Conservation (phyloP, 139 green algal species). For the Micromonas commoda region DNA sequence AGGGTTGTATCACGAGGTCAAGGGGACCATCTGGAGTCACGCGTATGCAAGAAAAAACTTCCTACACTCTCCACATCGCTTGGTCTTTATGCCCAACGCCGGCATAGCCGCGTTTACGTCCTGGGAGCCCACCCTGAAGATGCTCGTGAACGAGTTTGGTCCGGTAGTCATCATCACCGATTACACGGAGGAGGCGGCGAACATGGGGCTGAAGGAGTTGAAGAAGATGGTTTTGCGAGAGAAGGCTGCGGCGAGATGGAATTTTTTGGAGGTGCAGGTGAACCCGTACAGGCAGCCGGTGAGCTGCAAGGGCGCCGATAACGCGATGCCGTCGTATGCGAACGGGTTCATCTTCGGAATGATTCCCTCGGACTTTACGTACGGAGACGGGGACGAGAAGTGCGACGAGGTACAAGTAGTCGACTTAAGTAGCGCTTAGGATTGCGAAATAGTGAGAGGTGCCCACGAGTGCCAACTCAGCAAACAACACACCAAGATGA, state of each 20-base stretch:
- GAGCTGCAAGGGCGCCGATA: neutral
- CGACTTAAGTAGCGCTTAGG: too few species aligned
- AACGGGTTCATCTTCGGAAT: neutral
- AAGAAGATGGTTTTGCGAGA: too few species aligned
- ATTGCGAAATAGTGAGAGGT: neutral
- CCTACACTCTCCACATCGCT: too few species aligned
- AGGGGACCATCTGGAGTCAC: neutral
- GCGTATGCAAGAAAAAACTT: too few species aligned
- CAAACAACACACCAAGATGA: too few species aligned
- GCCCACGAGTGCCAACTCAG: neutral
- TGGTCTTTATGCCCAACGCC: neutral
- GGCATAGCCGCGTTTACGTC: neutral
- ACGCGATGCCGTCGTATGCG: neutral
- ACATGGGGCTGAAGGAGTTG: too few species aligned
- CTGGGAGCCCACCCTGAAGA: neutral
- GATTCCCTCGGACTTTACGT: too few species aligned
- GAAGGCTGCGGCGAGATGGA: too few species aligned
- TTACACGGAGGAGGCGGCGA: neutral
- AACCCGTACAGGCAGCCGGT: neutral
- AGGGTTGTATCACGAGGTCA: neutral
- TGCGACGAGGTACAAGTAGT: too few species aligned
- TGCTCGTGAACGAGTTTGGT: neutral
- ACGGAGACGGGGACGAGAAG: too few species aligned
- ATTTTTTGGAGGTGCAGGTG: too few species aligned
- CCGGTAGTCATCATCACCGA: neutral